These are phyloP conservation scores for Lactarius sp. DNA, from an alignment of 768 basidiomycete genomes.

Conservation along the genomic window DNA sequence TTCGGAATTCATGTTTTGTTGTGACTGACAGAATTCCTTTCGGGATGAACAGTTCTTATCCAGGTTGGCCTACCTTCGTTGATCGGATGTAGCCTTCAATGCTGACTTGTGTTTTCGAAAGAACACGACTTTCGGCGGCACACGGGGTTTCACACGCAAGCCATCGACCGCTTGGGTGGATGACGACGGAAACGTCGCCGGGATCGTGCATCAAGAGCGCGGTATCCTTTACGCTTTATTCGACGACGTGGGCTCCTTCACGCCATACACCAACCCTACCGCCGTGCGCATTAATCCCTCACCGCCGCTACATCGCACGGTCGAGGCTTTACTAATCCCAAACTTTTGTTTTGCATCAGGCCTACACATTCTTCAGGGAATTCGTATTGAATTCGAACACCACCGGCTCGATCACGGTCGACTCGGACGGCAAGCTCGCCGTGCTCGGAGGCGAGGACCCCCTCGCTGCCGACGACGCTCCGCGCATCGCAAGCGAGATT, in stretches of 20 bases:
- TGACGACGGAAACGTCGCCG: constrained; percentile 53
- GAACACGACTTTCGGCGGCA: constrained; percentile 78
- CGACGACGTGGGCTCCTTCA: constrained; percentile 38
- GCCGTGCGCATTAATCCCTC: constrained; percentile 45
- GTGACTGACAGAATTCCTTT: neutral
- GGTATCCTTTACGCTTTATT: constrained; percentile 46
- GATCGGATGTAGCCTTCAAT: neutral
- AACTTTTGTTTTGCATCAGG: constrained; percentile 36
- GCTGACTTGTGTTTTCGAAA: constrained; percentile 27
- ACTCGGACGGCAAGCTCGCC: constrained; percentile 26
- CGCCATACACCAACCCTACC: constrained; percentile 36
- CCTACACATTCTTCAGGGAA: constrained; percentile 55
- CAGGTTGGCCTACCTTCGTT: neutral
- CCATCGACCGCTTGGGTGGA: constrained; percentile 67
- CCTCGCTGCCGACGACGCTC: constrained; percentile 40
- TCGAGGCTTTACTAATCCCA: neutral
- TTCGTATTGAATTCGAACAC: constrained; percentile 61
- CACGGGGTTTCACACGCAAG: constrained; percentile 64
- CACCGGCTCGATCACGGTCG: constrained; percentile 49
- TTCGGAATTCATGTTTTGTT: neutral
- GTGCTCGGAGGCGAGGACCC: constrained; percentile 51
- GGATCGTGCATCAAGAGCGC: constrained; percentile 71
- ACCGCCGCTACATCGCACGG: constrained; percentile 26
- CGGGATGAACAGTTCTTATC: constrained; percentile 12
- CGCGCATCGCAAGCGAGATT: constrained; percentile 55